A percentile compares a stretch with the other conserved stretches of the same genome.
Evolutionary conservation across 1,284 basidiomycete species (phyloP).

Genomic region (Trametes sp.): DNA sequence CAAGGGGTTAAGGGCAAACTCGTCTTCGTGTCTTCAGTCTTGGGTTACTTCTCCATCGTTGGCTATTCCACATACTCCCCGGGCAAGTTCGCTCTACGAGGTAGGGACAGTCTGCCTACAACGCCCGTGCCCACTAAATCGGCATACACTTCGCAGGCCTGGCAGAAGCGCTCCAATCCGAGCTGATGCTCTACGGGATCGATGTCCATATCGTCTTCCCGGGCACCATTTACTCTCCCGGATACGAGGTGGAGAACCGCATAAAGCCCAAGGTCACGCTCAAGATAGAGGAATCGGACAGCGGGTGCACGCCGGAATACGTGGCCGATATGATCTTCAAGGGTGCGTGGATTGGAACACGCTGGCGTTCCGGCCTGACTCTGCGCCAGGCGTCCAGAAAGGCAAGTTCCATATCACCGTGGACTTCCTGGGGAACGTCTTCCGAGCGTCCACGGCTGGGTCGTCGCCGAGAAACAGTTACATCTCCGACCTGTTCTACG

Average conservation of each 20-base stretch:
- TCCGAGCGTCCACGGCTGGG: conserved; percentile 58
- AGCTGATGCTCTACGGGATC: conserved; percentile 84
- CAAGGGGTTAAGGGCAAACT: conserved; percentile 71
- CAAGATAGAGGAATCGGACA: conserved; percentile 85
- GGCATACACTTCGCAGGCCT: conserved; percentile 61
- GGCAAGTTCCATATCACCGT: conserved; percentile 82
- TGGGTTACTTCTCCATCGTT: conserved; percentile 83
- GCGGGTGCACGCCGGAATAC: conserved; percentile 69
- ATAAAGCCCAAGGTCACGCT: conserved; percentile 83
- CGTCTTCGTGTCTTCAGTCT: conserved; percentile 83
- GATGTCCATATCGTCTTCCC: conserved; percentile 90
- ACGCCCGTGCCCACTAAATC: not conserved
- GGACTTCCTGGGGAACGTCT: conserved; percentile 73
- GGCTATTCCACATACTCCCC: conserved; percentile 91
- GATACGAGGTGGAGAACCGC: conserved; percentile 82
- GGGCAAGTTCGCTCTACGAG: conserved; percentile 89
- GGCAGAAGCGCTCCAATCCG: conserved; percentile 86
- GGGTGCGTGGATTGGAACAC: conserved; percentile 55
- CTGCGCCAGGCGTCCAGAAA: conserved; percentile 65
- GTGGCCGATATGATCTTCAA: conserved; percentile 70
- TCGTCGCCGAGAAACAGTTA: conserved; percentile 67
- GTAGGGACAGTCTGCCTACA: conserved; percentile 49
- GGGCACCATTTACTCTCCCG: conserved; percentile 85
- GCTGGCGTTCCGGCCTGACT: conserved; percentile 54
- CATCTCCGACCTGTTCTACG: conserved; percentile 32